Conservation (phyloP, 1,284 basidiomycete genomes). For the Pterulicium gracile region DNA sequence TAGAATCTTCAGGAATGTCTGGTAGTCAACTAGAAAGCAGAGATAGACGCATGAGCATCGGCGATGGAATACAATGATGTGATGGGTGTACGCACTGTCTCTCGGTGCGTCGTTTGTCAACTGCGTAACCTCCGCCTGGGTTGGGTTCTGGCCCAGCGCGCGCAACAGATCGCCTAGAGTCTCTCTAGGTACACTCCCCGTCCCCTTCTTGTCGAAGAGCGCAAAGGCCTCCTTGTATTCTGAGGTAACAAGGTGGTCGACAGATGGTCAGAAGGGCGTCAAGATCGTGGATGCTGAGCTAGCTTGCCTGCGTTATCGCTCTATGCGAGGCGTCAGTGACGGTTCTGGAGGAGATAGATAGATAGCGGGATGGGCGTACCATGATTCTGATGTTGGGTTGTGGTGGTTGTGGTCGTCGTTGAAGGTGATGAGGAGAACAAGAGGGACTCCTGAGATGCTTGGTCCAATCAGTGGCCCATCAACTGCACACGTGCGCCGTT, state of each 20-base stretch:
- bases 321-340: too few relatives aligned
- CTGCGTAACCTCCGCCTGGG: constrained; percentile 89
- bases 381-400: too few relatives aligned
- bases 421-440: too few relatives aligned
- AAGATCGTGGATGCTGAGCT: constrained; percentile 4
- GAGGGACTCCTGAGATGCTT: too few relatives aligned
- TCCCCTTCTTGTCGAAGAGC: constrained; percentile 95
- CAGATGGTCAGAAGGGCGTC: constrained; percentile 1
- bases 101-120: constrained; percentile 66
- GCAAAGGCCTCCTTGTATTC: constrained; percentile 97
- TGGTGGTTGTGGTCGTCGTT: too few relatives aligned
- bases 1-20: constrained; percentile 83
- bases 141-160: constrained; percentile 95
- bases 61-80: constrained; percentile 3
- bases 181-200: constrained; percentile 80
- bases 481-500: too few relatives aligned
- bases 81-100: constrained; percentile 44
- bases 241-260: constrained; percentile 16
- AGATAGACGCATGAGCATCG: neutral
- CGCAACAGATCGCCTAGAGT: constrained; percentile 92
- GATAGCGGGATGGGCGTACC: too few relatives aligned
- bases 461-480: too few relatives aligned
- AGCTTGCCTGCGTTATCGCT: constrained; percentile 50
- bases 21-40: constrained; percentile 68
- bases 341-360: too few relatives aligned